These are phyloP conservation scores for Paramicrosporidium saccamoebae DNA, from an alignment of 371 early-diverging fungal species.

Conservation along the genomic window DNA sequence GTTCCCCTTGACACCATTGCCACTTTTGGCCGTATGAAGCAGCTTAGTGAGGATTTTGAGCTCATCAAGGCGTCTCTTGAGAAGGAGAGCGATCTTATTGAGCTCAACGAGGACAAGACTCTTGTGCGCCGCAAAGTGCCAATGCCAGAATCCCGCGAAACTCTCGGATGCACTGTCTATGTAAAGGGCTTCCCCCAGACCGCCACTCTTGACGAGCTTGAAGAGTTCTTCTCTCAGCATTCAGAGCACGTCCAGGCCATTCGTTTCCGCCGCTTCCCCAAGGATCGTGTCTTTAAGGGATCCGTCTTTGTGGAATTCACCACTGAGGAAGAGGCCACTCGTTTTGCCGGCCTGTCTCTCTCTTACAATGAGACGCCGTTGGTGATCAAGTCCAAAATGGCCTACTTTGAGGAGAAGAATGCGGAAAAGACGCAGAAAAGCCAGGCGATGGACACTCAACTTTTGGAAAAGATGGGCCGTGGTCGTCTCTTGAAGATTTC, in stretches of 20 bases:
- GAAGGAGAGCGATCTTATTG: slow-evolving; percentile 11
- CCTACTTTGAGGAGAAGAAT: no score
- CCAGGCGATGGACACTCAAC: no score
- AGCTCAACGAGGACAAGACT: slow-evolving; percentile 15
- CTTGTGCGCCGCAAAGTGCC: slow-evolving; percentile 19
- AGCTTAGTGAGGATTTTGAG: slow-evolving; percentile 12
- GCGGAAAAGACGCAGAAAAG: no score
- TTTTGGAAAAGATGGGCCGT: no score
- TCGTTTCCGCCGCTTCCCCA: slow-evolving; percentile 18
- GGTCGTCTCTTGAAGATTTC: no score
- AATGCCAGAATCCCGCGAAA: slow-evolving; percentile 9
- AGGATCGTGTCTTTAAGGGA: slow-evolving; percentile 14
- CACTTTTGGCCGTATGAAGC: slow-evolving; percentile 26
- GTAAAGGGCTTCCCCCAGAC: slow-evolving; percentile 22
- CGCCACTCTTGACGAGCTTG: slow-evolving; percentile 15
- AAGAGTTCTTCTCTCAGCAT: slow-evolving; percentile 11
- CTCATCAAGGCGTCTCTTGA: slow-evolving; percentile 15
- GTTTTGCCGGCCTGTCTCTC: no score
- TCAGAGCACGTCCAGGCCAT: slow-evolving; percentile 15
- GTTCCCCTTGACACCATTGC: slow-evolving; percentile 14
- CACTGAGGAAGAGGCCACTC: no score
- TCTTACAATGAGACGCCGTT: no score
- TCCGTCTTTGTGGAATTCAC: slow-evolving; percentile 20
- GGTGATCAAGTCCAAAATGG: no score
- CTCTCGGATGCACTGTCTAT: slow-evolving; percentile 14